Conservation (phyloP, 805 yeast genomes). For the Millerago galiae region DNA sequence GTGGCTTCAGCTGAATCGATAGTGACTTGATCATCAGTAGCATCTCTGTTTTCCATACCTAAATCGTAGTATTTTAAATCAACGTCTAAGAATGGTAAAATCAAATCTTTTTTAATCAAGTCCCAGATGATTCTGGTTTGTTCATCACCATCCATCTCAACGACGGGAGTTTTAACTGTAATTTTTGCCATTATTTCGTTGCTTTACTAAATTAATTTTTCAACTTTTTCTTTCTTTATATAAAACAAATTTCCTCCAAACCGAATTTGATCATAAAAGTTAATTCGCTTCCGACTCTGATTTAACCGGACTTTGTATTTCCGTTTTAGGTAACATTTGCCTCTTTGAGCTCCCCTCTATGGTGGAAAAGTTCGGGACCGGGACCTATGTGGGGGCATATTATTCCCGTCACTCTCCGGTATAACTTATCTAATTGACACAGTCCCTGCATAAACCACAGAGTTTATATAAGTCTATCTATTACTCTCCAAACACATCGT, state of each 20-base stretch:
- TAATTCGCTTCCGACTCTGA: not conserved
- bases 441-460: no score
- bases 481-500: constrained; percentile 17
- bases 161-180: constrained; percentile 80
- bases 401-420: no score
- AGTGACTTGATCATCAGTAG: constrained; percentile 85
- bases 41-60: constrained; percentile 79
- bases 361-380: not conserved
- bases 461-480: not conserved
- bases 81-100: constrained; percentile 77
- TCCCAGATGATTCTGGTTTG: constrained; percentile 97
- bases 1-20: constrained; percentile 87
- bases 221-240: not conserved
- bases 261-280: constrained; percentile 1
- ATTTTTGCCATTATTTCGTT: constrained; percentile 40
- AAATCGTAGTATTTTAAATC: constrained; percentile 90
- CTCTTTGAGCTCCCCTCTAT: not conserved
- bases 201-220: not conserved
- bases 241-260: not conserved
- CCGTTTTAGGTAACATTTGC: not conserved
- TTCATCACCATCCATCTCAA: constrained; percentile 97
- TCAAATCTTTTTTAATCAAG: constrained; percentile 76
- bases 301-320: not conserved
- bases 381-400: no score
- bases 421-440: no score